These are phyloP conservation scores for Lichtheimia corymbifera DNA, from an alignment of 371 early-diverging fungal species.

Conservation along the genomic window DNA sequence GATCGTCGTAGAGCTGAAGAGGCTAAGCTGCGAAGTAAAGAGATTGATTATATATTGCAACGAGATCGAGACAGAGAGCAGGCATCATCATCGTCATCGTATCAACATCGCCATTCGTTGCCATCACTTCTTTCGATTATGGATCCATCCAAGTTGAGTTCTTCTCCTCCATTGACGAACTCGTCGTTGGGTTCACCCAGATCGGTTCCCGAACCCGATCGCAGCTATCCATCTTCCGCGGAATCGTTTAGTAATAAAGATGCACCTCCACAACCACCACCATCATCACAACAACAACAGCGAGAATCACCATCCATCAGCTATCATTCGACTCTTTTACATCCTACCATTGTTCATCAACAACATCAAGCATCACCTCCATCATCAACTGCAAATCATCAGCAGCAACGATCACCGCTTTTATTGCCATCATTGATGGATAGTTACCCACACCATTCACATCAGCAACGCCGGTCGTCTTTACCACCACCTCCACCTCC, in stretches of 20 bases:
- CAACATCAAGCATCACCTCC: background rate
- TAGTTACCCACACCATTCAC: background rate
- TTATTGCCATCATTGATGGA: constrained; percentile 1
- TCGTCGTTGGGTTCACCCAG: constrained; percentile 9
- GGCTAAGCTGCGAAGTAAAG: constrained; percentile 45
- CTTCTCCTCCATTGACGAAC: constrained; percentile 7
- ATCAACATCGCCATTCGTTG: constrained; percentile 7
- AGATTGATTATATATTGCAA: constrained; percentile 32
- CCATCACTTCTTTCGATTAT: constrained; percentile 7
- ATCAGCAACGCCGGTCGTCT: background rate
- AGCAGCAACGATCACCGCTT: background rate
- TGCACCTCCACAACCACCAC: background rate
- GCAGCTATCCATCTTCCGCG: background rate
- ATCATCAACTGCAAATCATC: background rate
- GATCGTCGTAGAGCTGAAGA: constrained; percentile 56
- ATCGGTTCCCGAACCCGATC: constrained; percentile 8
- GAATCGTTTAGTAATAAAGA: background rate
- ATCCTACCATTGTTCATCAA: background rate
- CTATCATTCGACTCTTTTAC: background rate
- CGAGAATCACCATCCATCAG: background rate
- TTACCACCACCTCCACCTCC: too few species aligned
- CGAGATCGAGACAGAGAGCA: constrained; percentile 13
- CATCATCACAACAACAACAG: background rate
- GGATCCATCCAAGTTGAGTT: constrained; percentile 3
- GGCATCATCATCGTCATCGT: background rate